Base-by-base conservation (phyloP, 208 protist genomes). In the Wallacemonas sp. region DNA sequence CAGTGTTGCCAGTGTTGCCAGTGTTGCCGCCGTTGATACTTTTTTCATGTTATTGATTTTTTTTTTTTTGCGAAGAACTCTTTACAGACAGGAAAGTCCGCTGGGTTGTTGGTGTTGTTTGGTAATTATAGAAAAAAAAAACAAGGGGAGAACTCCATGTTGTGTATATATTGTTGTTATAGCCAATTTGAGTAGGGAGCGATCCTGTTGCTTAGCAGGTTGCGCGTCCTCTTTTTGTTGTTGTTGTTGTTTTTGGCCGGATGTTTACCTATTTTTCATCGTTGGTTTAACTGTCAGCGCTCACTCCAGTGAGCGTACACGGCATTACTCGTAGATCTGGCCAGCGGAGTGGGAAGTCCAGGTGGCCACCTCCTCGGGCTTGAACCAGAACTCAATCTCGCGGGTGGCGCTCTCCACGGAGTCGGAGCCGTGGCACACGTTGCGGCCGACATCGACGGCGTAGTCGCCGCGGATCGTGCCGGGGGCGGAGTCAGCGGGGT, bases 371-470 rank as follows among this genome's bases (percentile, higher is more conserved):
- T 98, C 96, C 56, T 95, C 85, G 22, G 72, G 53, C 55, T 86
- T 86, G 87, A 99, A 99, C 98, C 98, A 99, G 69, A 98, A 93
- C 27, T 76, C 84, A 68, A 99, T 98, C 84, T 99, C 98, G 59
- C 92, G 74, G 56, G 94, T 59, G 14, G 97, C 97, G 71, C 77
- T 91, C 68, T 98, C 97, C 53, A 97, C 84, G 30, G 84, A 54
- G 71, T 99, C 98, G 59, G 89, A 98, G 56, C 97, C 97, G 91
- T 99, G 98, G 83, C 97, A 94, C 64, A 99, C 91, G 84, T 99
- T 99, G 71, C 94, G 88, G 65, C 94, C 95, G 54, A 98, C 91
- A 68, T 98, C 90, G 64, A 98, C 75, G 75, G 81, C 85, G 58
- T 90, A 97, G 86, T 99, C 98, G 58, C 98, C 98, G 61, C 98